Evolutionary conservation across 2,329 filamentous ascomycete genomes (phyloP), one percentile per base, ranked within the genome.

Genomic region (Zasmidium angulare): DNA sequence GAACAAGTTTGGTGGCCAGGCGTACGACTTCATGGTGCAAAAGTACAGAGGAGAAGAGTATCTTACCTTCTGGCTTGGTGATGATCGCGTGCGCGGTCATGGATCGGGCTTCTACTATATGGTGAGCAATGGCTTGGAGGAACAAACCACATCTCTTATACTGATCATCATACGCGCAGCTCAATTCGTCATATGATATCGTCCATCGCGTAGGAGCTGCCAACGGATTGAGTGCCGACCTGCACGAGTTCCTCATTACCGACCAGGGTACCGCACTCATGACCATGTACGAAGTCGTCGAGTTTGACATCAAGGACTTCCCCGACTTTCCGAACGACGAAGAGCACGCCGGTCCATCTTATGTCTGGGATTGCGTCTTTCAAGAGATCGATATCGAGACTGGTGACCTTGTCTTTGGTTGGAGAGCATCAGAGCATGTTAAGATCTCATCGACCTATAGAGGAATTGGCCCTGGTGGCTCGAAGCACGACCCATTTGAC

Each of bases 371-470:
- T 76, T 63, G 74, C 14, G 58, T 75, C 0, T 78, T 82, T 59
- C 77, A 81, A 59, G 79, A 82, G 66, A 65, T 82, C 23, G 73
- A 79, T 55, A 73, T 81, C 43, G 75, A 74, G 46, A 79, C 75
- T 0, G 74, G 75, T n/a, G 67, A 76, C 2, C 69, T 79, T 0
- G 61, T 80, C 12, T 82, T 79, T 63, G 69, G 79, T 63, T 82
- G 80, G 80, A 74, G 74, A 29, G 78, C 79, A 6, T 77, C 77
- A 3, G 75, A 81, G 2, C 78, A 81, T 62, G 68, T 80, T 55
- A 53, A 71, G 17, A 56, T 75, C 21, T 64, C 56, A 23, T 63
- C 70, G 19, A 65, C 65, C 46, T 66, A 66, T 56, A 78, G 76
- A 52, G 70, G 66, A 46, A 75, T 79, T 17, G 69, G 71, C 23